Evolutionary conservation across 2,329 filamentous ascomycete genomes (phyloP).

Genomic region (Diaporthe sp.): DNA sequence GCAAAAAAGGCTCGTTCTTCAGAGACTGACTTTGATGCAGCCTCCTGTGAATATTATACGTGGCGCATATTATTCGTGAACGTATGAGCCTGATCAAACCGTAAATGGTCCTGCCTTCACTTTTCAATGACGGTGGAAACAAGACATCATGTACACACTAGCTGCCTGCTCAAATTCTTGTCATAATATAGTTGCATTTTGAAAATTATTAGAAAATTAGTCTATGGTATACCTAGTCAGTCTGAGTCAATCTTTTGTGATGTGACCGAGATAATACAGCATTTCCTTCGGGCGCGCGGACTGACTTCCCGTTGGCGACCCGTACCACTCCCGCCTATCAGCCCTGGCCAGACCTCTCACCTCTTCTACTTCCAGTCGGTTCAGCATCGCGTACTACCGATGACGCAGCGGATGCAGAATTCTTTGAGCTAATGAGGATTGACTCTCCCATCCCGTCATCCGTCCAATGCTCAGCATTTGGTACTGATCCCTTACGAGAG

Average conservation of each 20-base stretch:
- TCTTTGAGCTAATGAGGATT: neutral
- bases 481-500: constrained; percentile 2
- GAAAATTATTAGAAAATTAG: neutral
- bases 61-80: neutral
- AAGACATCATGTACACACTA: no score
- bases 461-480: neutral
- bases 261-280: neutral
- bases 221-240: neutral
- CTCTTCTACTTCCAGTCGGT: neutral
- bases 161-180: no score
- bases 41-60: neutral
- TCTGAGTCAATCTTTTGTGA: neutral
- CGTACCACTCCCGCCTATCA: neutral
- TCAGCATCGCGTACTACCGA: neutral
- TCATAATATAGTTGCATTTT: neutral
- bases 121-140: neutral
- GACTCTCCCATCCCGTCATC: neutral
- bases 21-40: neutral
- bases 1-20: neutral
- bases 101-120: neutral
- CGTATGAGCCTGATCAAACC: neutral
- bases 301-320: neutral
- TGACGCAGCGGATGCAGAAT: neutral
- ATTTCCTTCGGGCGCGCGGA: neutral
- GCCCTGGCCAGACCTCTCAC: constrained; percentile 15